phyloP scores from a whole-genome alignment of 2,329 filamentous ascomycete species.

The Leptographium flavum region DNA sequence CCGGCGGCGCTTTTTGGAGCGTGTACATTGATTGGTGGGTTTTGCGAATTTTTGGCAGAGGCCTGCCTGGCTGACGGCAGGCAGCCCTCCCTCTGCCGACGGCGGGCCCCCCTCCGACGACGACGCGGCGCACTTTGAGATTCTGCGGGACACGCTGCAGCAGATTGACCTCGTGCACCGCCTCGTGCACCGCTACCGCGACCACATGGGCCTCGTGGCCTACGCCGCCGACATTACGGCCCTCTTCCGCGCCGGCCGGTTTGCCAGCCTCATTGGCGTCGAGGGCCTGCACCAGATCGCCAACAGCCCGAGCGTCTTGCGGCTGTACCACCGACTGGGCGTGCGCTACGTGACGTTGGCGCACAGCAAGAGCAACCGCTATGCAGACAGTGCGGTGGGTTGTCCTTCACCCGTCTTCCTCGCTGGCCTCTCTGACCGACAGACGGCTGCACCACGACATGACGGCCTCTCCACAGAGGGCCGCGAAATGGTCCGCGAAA shows the following conservation, averaged over 20 bases:
- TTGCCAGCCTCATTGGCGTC: constrained; percentile 16
- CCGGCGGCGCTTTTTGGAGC: constrained; percentile 14
- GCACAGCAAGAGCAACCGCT: too few species aligned
- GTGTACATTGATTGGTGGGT: too few species aligned
- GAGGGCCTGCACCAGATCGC: constrained; percentile 14
- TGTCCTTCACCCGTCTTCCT: constrained; percentile 2
- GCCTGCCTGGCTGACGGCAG: too few species aligned
- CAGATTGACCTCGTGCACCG: constrained; percentile 1
- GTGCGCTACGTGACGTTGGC: constrained; percentile 14
- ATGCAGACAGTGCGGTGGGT: too few species aligned
- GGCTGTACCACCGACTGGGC: constrained; percentile 13
- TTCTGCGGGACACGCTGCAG: constrained; percentile 4
- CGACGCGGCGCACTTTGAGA: too few species aligned
- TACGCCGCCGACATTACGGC: constrained; percentile 4
- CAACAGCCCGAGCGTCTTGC: constrained; percentile 9
- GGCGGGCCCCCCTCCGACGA: constrained; percentile 10
- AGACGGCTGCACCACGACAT: neutral
- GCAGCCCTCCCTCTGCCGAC: constrained; percentile 8
- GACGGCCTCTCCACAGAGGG: constrained; percentile 1
- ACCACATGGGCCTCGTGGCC: neutral
- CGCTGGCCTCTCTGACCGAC: neutral
- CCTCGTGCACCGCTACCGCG: neutral
- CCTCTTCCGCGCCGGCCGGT: constrained; percentile 11
- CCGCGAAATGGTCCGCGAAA: neutral
- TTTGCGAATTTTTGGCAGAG: too few species aligned